Evolutionary conservation across 805 yeast species (phyloP).

Genomic region (Teunomyces atbi): DNA sequence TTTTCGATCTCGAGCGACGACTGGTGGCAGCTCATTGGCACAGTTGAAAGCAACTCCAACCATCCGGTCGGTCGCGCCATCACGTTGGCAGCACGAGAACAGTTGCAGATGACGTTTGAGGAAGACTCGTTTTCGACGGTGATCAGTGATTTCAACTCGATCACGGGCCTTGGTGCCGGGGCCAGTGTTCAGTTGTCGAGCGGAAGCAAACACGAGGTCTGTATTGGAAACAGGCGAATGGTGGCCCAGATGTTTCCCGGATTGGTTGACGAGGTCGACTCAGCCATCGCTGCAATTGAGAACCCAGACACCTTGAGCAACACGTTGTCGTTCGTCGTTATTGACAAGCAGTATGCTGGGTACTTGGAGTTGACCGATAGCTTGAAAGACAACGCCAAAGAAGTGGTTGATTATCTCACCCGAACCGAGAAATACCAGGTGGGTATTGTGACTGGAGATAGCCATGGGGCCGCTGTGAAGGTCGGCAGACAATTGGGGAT

Average conservation of each 20-base stretch:
- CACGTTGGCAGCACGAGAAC: slow-evolving; percentile 31
- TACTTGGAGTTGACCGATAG: slow-evolving; percentile 65
- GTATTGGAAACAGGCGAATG: slow-evolving; percentile 54
- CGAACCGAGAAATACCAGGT: slow-evolving; percentile 53
- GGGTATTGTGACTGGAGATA: slow-evolving; percentile 92
- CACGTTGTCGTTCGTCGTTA: slow-evolving; percentile 55
- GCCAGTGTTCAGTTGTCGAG: slow-evolving; percentile 35
- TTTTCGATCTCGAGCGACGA: slow-evolving; percentile 15
- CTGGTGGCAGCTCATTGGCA: slow-evolving; percentile 56
- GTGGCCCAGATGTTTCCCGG: slow-evolving; percentile 24
- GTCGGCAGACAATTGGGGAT: slow-evolving; percentile 72
- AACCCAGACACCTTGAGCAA: slow-evolving; percentile 22
- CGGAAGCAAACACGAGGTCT: slow-evolving; percentile 27
- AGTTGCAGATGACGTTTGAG: slow-evolving; percentile 27
- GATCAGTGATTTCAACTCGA: slow-evolving; percentile 33
- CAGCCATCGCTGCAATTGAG: slow-evolving; percentile 6
- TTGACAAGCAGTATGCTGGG: slow-evolving; percentile 62
- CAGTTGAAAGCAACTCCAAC: slow-evolving; percentile 69
- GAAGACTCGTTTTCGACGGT: slow-evolving; percentile 30
- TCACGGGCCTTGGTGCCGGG: slow-evolving; percentile 47
- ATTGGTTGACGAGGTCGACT: slow-evolving; percentile 11
- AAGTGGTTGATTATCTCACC: slow-evolving; percentile 55
- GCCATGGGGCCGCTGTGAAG: slow-evolving; percentile 54
- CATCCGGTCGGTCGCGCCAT: slow-evolving; percentile 88
- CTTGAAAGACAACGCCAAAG: slow-evolving; percentile 62